Conservation (phyloP, 768 basidiomycete species). For the Leucocoprinus leucothites region DNA sequence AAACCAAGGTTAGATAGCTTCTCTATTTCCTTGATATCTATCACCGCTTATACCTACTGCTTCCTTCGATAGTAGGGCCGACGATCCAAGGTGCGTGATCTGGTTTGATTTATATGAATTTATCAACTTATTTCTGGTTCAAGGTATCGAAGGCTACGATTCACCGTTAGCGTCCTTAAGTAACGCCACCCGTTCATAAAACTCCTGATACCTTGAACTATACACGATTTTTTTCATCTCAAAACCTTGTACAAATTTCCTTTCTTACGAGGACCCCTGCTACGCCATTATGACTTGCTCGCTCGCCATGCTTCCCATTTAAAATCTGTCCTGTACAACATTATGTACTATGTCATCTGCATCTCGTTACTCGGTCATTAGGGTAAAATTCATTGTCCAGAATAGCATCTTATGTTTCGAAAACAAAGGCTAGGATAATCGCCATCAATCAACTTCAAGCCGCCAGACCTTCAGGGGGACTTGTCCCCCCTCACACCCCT, state of each 20-base stretch:
- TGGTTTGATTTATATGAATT: neutral
- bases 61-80: neutral
- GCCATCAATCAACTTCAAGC: conserved; percentile 17
- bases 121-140: neutral
- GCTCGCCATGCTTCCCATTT: neutral
- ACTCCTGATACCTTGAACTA: neutral
- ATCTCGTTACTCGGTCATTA: too few species aligned
- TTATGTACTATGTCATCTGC: neutral
- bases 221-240: too few species aligned
- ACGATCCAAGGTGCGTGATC: conserved; percentile 8
- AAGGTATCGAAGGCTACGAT: conserved; percentile 7
- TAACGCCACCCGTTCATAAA: neutral
- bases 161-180: conserved; percentile 2
- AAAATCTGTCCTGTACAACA: neutral
- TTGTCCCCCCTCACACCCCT: conserved; percentile 28
- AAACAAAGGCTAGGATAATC: too few species aligned
- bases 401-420: too few species aligned
- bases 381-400: too few species aligned
- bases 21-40: neutral
- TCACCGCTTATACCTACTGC: neutral
- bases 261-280: too few species aligned
- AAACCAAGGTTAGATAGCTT: conserved; percentile 3
- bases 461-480: conserved; percentile 33
- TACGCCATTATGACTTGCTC: too few species aligned
- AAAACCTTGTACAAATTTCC: too few species aligned